phyloP scores from a whole-genome alignment of 208 protist species.

The Tetramitus jugosus region DNA sequence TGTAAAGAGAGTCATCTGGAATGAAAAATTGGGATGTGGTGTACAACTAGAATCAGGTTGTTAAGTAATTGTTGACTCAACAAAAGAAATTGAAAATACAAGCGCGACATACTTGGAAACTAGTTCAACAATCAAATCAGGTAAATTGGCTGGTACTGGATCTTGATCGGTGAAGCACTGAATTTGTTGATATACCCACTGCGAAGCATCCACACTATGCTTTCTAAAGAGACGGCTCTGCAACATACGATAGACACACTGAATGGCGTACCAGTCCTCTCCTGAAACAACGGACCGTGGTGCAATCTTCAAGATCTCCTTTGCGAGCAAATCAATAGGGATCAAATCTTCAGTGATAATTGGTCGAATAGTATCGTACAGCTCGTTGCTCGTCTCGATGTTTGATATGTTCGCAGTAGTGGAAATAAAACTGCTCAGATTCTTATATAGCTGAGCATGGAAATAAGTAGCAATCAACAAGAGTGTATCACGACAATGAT shows the following conservation, averaged over 20 bases:
- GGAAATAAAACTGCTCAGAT: background rate
- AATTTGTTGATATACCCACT: slow-evolving; percentile 15
- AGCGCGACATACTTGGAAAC: too few relatives aligned
- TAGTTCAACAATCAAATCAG: background rate
- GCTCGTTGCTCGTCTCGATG: background rate
- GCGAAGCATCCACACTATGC: slow-evolving; percentile 2
- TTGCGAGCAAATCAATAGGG: background rate
- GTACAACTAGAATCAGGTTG: too few relatives aligned
- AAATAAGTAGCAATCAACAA: slow-evolving; percentile 15
- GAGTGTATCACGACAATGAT: background rate
- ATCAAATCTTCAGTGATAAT: background rate
- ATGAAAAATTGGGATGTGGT: background rate
- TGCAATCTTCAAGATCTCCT: background rate
- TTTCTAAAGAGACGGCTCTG: slow-evolving; percentile 12
- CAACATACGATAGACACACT: slow-evolving; percentile 12
- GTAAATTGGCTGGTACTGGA: background rate
- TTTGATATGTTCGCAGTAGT: background rate
- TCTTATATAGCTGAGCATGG: slow-evolving; percentile 14
- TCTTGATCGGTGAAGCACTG: background rate
- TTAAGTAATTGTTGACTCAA: too few relatives aligned
- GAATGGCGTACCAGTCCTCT: background rate
- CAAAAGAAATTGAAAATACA: too few relatives aligned
- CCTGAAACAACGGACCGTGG: background rate
- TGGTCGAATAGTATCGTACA: background rate
- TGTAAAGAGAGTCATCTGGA: slow-evolving; percentile 2